Percentiles rank a stretch among this genome's conserved stretches.
These are phyloP conservation scores for Ambrosia hybrid DNA, from an alignment of 140 eudicot genomes.

Conservation along the genomic window DNA sequence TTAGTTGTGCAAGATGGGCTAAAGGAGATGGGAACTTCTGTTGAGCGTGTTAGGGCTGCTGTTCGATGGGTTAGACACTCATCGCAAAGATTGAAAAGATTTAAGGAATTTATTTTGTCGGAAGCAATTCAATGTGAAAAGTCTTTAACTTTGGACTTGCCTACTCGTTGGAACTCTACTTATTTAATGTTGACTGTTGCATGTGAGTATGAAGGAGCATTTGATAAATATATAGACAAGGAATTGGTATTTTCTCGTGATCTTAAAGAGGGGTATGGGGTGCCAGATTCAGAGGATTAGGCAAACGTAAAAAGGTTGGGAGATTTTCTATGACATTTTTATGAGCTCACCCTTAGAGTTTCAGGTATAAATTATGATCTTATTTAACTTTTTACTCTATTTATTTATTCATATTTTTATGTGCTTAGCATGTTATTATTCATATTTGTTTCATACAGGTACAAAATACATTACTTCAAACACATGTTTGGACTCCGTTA, in stretches of 20 bases:
- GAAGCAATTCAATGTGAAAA: not conserved
- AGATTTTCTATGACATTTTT: not conserved
- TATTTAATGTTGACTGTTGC: not conserved
- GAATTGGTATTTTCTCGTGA: not conserved
- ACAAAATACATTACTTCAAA: not conserved
- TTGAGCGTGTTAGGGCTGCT: no score
- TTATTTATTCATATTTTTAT: not conserved
- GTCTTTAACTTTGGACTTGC: not conserved
- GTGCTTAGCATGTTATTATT: no score
- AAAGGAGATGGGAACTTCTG: not conserved
- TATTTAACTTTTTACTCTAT: not conserved
- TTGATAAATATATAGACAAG: no score
- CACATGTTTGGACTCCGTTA: not conserved
- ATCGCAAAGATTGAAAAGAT: not conserved
- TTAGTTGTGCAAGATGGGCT: not conserved
- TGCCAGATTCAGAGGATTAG: not conserved
- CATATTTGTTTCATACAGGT: not conserved
- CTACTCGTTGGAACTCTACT: slow-evolving; percentile 8
- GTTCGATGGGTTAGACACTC: no score
- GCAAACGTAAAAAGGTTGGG: not conserved
- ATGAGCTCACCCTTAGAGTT: not conserved
- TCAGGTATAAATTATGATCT: not conserved
- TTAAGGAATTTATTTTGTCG: not conserved
- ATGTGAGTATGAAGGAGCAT: not conserved
- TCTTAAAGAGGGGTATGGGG: not conserved